These are phyloP conservation scores for Fusarium siculi DNA, from an alignment of 2,329 filamentous ascomycete species.

Conservation along the genomic window DNA sequence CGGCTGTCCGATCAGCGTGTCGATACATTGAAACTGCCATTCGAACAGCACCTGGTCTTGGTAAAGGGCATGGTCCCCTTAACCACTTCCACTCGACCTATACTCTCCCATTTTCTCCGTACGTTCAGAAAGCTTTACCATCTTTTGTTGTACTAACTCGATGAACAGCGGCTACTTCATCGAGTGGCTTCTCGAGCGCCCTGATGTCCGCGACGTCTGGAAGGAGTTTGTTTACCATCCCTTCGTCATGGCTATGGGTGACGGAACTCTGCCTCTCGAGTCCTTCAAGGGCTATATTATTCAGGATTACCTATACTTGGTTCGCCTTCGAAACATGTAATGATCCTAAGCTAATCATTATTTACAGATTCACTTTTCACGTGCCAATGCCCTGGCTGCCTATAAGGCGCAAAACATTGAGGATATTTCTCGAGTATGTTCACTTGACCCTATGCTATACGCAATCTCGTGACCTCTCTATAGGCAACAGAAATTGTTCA, in stretches of 20 bases:
- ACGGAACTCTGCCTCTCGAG: constrained; percentile 77
- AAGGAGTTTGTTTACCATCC: constrained; percentile 80
- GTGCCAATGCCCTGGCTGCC: constrained; percentile 84
- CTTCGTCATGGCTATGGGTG: constrained; percentile 81
- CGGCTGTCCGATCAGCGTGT: constrained; percentile 74
- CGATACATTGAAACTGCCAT: constrained; percentile 79
- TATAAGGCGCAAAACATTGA: constrained; percentile 83
- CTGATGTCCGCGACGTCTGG: constrained; percentile 81
- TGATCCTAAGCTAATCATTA: neutral
- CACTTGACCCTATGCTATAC: too few relatives aligned
- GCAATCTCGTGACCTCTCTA: neutral
- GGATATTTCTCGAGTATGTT: constrained; percentile 74
- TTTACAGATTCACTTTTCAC: constrained; percentile 80
- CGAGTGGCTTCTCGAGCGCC: constrained; percentile 80
- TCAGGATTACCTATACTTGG: constrained; percentile 92
- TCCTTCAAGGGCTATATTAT: constrained; percentile 90
- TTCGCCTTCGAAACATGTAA: constrained; percentile 50
- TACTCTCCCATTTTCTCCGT: constrained; percentile 74
- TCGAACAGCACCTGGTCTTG: constrained; percentile 69
- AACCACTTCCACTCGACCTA: constrained; percentile 83
- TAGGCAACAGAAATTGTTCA: constrained; percentile 69
- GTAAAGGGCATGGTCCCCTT: constrained; percentile 76
- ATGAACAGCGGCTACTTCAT: constrained; percentile 75
- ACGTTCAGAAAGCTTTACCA: constrained; percentile 29
- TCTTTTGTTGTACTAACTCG: neutral